Evolutionary conservation across 2,329 filamentous ascomycete genomes (phyloP).

Genomic region (Chlorencoelia australis): DNA sequence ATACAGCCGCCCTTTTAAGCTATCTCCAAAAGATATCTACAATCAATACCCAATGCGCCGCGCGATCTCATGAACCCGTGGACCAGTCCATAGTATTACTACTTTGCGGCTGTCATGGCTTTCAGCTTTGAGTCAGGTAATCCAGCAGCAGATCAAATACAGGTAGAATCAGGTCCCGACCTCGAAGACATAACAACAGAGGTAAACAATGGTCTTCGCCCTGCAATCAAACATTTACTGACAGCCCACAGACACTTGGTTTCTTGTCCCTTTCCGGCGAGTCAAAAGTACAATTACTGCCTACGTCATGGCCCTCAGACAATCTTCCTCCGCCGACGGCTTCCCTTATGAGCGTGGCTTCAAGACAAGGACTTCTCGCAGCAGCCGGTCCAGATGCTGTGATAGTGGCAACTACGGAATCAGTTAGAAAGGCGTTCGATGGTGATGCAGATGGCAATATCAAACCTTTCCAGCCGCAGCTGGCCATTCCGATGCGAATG

Average conservation of each 20-base stretch:
- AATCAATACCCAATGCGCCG: conserved; percentile 20
- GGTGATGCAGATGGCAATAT: conserved; percentile 51
- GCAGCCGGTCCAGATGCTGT: conserved; percentile 78
- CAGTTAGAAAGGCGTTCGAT: conserved; percentile 66
- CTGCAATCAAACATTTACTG: conserved; percentile 5
- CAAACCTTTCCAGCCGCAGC: conserved; percentile 61
- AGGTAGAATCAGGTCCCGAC: conserved; percentile 47
- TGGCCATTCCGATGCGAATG: conserved; percentile 60
- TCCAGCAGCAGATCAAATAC: conserved; percentile 34
- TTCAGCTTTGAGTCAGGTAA: conserved; percentile 54
- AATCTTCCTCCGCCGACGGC: conserved; percentile 62
- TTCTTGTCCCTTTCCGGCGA: conserved; percentile 75
- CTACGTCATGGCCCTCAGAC: conserved; percentile 60
- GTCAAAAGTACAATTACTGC: conserved; percentile 69
- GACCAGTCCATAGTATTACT: conserved; percentile 27
- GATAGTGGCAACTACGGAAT: conserved; percentile 65
- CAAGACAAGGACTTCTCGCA: conserved; percentile 69
- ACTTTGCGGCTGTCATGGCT: conserved; percentile 44
- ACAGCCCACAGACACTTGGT: conserved; percentile 50
- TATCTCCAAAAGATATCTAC: conserved; percentile 7
- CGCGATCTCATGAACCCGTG: conserved; percentile 23
- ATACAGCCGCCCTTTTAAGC: too few relatives aligned
- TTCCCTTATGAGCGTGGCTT: conserved; percentile 76
- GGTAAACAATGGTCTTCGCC: conserved; percentile 37
- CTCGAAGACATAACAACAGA: conserved; percentile 75